Conservation (phyloP, 1,284 basidiomycete species). For the Paramarasmius palmivorus region DNA sequence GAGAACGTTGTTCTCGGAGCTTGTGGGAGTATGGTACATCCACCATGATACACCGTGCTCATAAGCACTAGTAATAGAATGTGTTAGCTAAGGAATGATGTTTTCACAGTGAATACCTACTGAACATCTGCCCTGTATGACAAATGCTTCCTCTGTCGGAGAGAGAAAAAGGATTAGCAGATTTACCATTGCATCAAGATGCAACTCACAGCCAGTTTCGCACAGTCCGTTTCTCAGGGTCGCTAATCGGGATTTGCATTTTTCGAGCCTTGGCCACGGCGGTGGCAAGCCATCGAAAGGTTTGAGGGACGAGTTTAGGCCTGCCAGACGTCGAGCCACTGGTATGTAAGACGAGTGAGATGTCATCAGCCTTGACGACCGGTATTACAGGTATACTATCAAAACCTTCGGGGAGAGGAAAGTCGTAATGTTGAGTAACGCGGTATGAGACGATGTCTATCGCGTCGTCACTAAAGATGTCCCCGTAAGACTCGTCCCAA, state of each 20-base stretch:
- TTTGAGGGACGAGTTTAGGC: constrained; percentile 68
- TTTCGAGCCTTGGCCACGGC: constrained; percentile 43
- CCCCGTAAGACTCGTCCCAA: constrained; percentile 47
- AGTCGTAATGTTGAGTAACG: too few relatives aligned
- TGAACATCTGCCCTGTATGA: constrained; percentile 49
- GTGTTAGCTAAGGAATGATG: too few relatives aligned
- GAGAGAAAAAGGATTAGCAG: constrained; percentile 21
- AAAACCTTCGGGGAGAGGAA: too few relatives aligned
- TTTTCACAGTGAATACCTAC: constrained; percentile 31
- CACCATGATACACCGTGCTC: too few relatives aligned
- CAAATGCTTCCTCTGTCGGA: constrained; percentile 48
- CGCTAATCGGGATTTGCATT: constrained; percentile 36
- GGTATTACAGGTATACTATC: constrained; percentile 13
- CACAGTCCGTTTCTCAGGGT: constrained; percentile 44
- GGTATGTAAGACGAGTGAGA: constrained; percentile 66
- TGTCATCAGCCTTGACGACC: constrained; percentile 33
- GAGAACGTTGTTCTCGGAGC: too few relatives aligned
- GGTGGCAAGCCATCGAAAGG: constrained; percentile 50
- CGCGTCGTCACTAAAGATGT: constrained; percentile 33
- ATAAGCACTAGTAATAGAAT: too few relatives aligned
- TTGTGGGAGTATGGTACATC: too few relatives aligned
- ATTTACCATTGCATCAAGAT: constrained; percentile 17
- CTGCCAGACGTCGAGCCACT: constrained; percentile 68
- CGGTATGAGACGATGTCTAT: constrained; percentile 37
- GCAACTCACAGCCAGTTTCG: constrained; percentile 47